Base-by-base conservation (phyloP, 2,329 filamentous ascomycete genomes). In the Arthrobotrys pseudoclavata region DNA sequence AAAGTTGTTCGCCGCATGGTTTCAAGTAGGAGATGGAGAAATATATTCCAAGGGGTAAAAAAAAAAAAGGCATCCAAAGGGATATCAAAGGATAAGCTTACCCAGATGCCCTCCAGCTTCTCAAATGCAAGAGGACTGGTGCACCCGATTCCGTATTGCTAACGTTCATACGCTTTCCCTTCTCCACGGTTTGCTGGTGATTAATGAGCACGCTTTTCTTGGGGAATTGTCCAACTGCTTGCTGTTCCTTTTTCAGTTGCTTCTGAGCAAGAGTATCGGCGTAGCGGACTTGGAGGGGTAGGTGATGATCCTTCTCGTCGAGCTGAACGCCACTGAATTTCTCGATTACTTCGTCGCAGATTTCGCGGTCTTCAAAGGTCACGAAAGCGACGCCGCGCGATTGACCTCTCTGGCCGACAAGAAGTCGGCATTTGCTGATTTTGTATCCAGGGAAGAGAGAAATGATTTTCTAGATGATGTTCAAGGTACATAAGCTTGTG, bases 261-360 rank as follows among this genome's bases (percentile, higher is more conserved):
- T 99, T 99, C 85, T 99, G 96, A 79, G 95, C 92, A 69, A 96
- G 93, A 42, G 96, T 99, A 83, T 99, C 96, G 79, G 96, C 95
- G 84, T 97, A 99, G 80, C 96, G 94, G 81, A 99, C 94, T 85
- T 97, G 94, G 85, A 96, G 89, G 79, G 94, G 90, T 80, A 96
- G 89, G 29, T 91, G 90, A 82, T 97, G 93, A 3, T 18, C 22
- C 12, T 29, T 13, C 37, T 92, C 90, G 47, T 92, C 92, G 80
- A 92, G 88, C 31, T 88, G 86, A 80, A 90, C 86, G 80, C 96
- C 95, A 84, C 97, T 94, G 85, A 92, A 99, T 79, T 91, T 90
- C 81, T 88, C 87, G 84, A 99, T 93, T 80, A 99, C 91, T 80
- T 94, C 90, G 81, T 98, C 94, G 81, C 96, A 98, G 80, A 96